Evolutionary conservation across 2,329 filamentous ascomycete species (phyloP).

Genomic region (Aspergillus latus): DNA sequence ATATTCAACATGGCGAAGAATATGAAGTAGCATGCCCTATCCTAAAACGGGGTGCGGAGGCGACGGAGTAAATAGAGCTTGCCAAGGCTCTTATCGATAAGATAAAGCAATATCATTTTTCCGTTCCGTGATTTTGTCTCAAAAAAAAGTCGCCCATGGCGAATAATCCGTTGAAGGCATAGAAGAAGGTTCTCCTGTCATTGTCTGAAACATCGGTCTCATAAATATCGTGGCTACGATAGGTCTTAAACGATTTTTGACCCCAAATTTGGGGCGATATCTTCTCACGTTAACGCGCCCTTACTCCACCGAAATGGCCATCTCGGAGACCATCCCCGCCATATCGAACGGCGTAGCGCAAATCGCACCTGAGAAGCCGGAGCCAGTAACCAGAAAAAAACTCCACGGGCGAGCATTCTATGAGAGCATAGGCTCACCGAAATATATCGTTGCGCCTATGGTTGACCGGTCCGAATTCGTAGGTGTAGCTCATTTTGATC

Average conservation of each 20-base stretch:
- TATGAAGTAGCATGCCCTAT: neutral
- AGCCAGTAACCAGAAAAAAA: constrained; percentile 49
- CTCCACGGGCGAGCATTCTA: constrained; percentile 88
- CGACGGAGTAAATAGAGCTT: neutral
- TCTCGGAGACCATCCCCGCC: constrained; percentile 22
- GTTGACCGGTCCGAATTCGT: constrained; percentile 98
- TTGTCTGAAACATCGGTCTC: neutral
- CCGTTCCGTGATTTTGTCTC: constrained; percentile 25
- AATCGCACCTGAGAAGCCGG: constrained; percentile 21
- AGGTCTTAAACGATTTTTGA: constrained; percentile 28
- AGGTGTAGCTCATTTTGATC: constrained; percentile 37
- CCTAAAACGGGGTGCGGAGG: neutral
- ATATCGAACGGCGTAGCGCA: constrained; percentile 21
- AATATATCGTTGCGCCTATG: constrained; percentile 91
- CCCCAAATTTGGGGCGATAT: constrained; percentile 30
- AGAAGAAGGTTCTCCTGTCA: neutral
- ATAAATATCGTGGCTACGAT: constrained; percentile 26
- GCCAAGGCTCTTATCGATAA: constrained; percentile 18
- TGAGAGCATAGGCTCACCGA: constrained; percentile 89
- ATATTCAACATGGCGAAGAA: neutral
- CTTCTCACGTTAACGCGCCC: constrained; percentile 12
- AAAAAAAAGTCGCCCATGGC: constrained; percentile 23
- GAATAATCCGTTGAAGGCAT: neutral
- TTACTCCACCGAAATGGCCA: constrained; percentile 29
- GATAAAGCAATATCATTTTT: constrained; percentile 30